These are phyloP conservation scores for Leishmania tropica DNA, from an alignment of 208 protist genomes.

Conservation along the genomic window DNA sequence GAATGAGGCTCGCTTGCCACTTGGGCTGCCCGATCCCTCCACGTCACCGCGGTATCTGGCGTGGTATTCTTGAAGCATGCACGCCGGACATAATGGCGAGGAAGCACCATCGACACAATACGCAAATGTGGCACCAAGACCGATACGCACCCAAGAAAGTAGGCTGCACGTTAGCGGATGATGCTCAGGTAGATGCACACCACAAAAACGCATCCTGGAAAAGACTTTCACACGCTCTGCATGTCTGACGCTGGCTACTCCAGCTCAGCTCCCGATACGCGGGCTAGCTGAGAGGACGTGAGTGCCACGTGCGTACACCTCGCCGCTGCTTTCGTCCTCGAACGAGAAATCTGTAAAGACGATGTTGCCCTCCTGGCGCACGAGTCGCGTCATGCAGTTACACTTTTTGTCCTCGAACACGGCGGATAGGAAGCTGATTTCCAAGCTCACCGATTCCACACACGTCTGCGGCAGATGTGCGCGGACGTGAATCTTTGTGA, in stretches of 20 bases:
- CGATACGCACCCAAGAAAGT: neutral
- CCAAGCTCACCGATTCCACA: constrained; percentile 68
- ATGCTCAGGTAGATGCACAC: neutral
- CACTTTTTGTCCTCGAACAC: constrained; percentile 70
- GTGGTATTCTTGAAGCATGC: too few species aligned
- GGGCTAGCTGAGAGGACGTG: constrained; percentile 47
- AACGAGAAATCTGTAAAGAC: constrained; percentile 82
- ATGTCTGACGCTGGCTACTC: neutral
- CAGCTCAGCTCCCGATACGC: neutral
- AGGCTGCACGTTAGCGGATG: neutral
- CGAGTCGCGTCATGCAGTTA: constrained; percentile 70
- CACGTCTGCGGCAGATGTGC: constrained; percentile 26
- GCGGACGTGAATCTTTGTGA: constrained; percentile 75
- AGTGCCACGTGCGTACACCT: constrained; percentile 75
- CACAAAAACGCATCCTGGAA: neutral
- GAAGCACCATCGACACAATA: neutral
- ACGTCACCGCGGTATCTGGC: neutral
- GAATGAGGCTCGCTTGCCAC: neutral
- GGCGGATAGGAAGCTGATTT: constrained; percentile 83
- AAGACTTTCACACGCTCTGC: neutral
- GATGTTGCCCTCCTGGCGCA: constrained; percentile 39
- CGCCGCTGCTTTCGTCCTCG: constrained; percentile 53
- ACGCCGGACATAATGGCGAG: neutral
- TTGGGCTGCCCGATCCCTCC: neutral
- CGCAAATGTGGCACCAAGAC: neutral